Conservation (phyloP, 495 filamentous ascomycete species). For the Sabuloglossum arenarium region DNA sequence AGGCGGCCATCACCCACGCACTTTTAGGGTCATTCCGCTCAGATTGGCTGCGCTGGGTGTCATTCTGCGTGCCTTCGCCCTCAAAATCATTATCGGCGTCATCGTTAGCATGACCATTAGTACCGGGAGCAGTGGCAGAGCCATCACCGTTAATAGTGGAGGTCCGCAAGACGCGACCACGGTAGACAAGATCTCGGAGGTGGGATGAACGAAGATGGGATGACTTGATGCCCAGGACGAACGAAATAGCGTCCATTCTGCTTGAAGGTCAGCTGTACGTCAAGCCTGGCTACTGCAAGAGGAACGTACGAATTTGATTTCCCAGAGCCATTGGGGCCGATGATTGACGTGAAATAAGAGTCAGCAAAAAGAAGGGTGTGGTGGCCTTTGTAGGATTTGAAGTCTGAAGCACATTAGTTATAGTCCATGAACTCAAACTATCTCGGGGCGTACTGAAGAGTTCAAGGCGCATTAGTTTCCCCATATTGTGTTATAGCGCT, state of each 20-base stretch:
- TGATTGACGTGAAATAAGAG: slow-evolving; percentile 97
- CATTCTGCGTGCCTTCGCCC: slow-evolving; percentile 27
- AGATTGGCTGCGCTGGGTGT: slow-evolving; percentile 26
- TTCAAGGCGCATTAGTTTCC: slow-evolving; percentile 88
- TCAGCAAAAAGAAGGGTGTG: slow-evolving; percentile 90
- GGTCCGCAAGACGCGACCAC: slow-evolving; percentile 77
- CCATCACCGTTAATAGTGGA: slow-evolving; percentile 81
- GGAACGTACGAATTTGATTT: slow-evolving; percentile 91
- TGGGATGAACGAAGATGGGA: slow-evolving; percentile 91
- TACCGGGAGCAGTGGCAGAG: slow-evolving; percentile 34
- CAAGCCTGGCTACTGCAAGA: not conserved
- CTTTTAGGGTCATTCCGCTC: slow-evolving; percentile 60
- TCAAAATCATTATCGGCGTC: slow-evolving; percentile 31
- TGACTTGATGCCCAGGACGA: slow-evolving; percentile 95
- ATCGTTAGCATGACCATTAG: slow-evolving; percentile 26
- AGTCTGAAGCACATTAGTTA: slow-evolving; percentile 39
- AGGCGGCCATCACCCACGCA: slow-evolving; percentile 98
- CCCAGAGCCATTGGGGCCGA: slow-evolving; percentile 96
- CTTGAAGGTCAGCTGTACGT: not conserved
- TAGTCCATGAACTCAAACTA: not conserved
- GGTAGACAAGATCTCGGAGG: slow-evolving; percentile 86
- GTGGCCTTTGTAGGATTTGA: slow-evolving; percentile 97
- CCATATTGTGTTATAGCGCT: slow-evolving; percentile 26
- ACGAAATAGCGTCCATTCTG: slow-evolving; percentile 98
- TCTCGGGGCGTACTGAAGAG: slow-evolving; percentile 47